Percentiles rank a stretch among this genome's conserved stretches.
Evolutionary conservation across 106 monocot genomes (phyloP).

Genomic region (Dendrobium huoshanense): DNA sequence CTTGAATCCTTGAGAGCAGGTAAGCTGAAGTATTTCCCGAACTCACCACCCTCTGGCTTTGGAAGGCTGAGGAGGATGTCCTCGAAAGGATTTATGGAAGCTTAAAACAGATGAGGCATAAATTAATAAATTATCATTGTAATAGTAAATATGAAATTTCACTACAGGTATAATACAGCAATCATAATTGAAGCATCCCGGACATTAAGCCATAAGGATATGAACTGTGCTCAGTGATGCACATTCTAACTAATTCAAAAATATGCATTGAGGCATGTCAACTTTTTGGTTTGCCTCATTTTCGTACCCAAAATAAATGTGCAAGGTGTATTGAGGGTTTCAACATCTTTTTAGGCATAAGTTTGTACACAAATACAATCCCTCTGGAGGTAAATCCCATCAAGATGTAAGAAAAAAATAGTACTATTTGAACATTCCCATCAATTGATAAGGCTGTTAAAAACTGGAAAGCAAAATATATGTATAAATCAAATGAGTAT

Average conservation of each 20-base stretch:
- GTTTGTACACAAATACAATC: neutral
- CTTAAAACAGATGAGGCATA: constrained; percentile 12
- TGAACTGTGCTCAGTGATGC: neutral
- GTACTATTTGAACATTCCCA: neutral
- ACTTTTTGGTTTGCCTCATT: too few relatives aligned
- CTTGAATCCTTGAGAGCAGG: constrained; percentile 67
- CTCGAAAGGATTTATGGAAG: constrained; percentile 32
- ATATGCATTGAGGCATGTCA: neutral
- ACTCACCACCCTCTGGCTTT: constrained; percentile 58
- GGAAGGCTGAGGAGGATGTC: constrained; percentile 45
- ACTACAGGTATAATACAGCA: neutral
- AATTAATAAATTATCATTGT: neutral
- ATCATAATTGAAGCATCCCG: neutral
- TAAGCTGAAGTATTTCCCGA: constrained; percentile 61
- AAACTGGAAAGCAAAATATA: too few relatives aligned
- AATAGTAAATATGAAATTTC: neutral
- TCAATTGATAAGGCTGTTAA: too few relatives aligned
- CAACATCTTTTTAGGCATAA: neutral
- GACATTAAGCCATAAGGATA: neutral
- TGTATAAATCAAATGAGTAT: too few relatives aligned
- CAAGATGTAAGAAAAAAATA: neutral
- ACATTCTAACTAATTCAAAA: neutral
- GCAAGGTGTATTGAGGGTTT: neutral
- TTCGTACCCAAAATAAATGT: neutral
- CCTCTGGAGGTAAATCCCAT: neutral